Base-by-base conservation (phyloP, 805 yeast genomes). In the Tetrapisispora namnaoensis region DNA sequence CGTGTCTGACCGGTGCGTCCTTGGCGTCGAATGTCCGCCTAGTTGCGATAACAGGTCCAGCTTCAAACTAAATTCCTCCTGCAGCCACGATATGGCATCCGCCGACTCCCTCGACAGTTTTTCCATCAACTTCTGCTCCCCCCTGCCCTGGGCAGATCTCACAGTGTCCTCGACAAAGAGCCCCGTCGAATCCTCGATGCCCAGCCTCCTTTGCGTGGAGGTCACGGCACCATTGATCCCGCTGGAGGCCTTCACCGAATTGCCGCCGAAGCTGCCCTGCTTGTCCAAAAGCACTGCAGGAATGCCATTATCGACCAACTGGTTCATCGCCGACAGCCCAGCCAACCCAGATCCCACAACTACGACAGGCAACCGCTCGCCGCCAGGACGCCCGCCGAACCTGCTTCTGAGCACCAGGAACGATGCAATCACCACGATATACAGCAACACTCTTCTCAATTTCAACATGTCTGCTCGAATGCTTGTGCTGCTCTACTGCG, bases 11-110 rank as follows among this genome's bases (percentile, higher is more conserved):
- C 95, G 74, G 62, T 86, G 95, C 1, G 95, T 86, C 63, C 95
- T 73, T 20, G 87, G 80, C 45, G 74, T 78, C 1, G 89, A 80
- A 60, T 86, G 95, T 2, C 95, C 95, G 27, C 95, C 95, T 40
- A 86, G 66, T 56, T 86, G 77, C n/a, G 86, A 76, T 13, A 86
- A 83, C 16, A 81, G 70, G 8, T 84, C 75, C 49, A 86, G 68
- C 56, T 82, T 86, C 45, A 85, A 67, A 7, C 72, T 74, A 55
- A 85, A 79, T 4, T 73, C 75, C 30, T 76, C 73, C 55, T 82
- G 83, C 46, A 86, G 72, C 91, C 95, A 86, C 44, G 77, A 77
- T 44, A 86, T 75, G 0, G 93, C 90, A 40, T 72, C 75, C 6
- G 77, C 79, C 2, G 88, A 80, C 41, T 82, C 79, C 49, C 73